Evolutionary conservation across 352 stramenopile species (phyloP).

Genomic region (Phytophthora ramorum): DNA sequence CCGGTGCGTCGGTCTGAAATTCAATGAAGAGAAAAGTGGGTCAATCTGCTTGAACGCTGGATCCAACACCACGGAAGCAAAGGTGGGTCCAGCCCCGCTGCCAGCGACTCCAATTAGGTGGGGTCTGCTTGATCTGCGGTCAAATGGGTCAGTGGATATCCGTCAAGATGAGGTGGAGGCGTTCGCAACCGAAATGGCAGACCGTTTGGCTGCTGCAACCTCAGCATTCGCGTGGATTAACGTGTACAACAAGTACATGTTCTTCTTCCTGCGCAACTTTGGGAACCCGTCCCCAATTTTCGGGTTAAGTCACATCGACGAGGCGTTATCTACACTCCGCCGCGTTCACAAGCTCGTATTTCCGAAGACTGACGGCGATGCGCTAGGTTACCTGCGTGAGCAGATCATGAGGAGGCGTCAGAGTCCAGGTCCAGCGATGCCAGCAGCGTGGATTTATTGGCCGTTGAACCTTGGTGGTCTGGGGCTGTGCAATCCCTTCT

Average conservation of each 20-base stretch:
- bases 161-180: constrained; percentile 38
- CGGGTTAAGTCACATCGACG: constrained; percentile 30
- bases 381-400: constrained; percentile 35
- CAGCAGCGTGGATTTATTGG: constrained; percentile 51
- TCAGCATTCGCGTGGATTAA: constrained; percentile 52
- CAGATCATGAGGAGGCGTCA: constrained; percentile 28
- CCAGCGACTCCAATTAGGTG: constrained; percentile 47
- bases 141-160: constrained; percentile 47
- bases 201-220: constrained; percentile 34
- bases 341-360: constrained; percentile 47
- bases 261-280: constrained; percentile 61
- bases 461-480: constrained; percentile 46
- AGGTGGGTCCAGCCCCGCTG: constrained; percentile 31
- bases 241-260: constrained; percentile 73
- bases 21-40: constrained; percentile 57
- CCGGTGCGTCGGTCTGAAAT: constrained; percentile 30
- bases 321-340: constrained; percentile 40
- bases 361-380: constrained; percentile 40
- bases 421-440: constrained; percentile 21
- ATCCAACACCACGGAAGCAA: constrained; percentile 1
- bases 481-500: constrained; percentile 53
- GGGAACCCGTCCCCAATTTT: constrained; percentile 45
- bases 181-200: constrained; percentile 50
- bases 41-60: constrained; percentile 36
- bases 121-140: constrained; percentile 51